phyloP scores from a whole-genome alignment of 345 rosid species.

The Euclidium syriacum region DNA sequence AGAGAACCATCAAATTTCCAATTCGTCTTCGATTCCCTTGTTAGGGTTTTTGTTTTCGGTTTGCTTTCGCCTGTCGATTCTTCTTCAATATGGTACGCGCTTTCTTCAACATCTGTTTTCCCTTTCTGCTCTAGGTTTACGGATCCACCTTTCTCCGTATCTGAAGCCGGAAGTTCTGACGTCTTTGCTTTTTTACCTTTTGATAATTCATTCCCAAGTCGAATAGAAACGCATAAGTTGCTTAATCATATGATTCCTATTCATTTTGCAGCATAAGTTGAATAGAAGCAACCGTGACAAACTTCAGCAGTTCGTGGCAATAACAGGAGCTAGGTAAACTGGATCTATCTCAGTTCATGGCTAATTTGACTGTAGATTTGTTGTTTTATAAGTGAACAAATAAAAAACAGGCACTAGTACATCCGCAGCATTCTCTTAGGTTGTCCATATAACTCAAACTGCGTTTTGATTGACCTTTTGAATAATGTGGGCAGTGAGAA shows the following conservation, averaged over 20 bases:
- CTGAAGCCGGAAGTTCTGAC: neutral
- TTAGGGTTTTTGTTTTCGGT: slow-evolving; percentile 10
- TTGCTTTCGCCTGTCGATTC: neutral
- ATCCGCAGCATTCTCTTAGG: neutral
- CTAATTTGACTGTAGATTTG: slow-evolving; percentile 2
- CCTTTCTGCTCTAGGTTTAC: neutral
- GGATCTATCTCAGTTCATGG: neutral
- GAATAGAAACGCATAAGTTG: neutral
- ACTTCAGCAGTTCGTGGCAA: slow-evolving; percentile 78
- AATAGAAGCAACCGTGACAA: slow-evolving; percentile 83
- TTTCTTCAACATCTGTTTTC: neutral
- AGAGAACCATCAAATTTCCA: neutral
- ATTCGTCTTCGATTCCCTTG: slow-evolving; percentile 3
- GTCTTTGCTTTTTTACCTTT: neutral
- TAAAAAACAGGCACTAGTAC: neutral
- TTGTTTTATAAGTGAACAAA: neutral
- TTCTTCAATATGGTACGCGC: slow-evolving; percentile 26
- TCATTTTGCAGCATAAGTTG: slow-evolving; percentile 57
- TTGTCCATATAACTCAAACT: neutral
- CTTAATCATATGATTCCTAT: slow-evolving; percentile 1
- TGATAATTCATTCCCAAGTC: neutral
- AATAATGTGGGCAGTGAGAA: slow-evolving; percentile 61
- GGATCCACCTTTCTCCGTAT: slow-evolving; percentile 3
- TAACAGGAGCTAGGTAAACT: slow-evolving; percentile 84
- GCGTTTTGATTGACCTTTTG: neutral